Evolutionary conservation across 2,329 filamentous ascomycete genomes (phyloP).

Genomic region (Trichoderma aggressivum): DNA sequence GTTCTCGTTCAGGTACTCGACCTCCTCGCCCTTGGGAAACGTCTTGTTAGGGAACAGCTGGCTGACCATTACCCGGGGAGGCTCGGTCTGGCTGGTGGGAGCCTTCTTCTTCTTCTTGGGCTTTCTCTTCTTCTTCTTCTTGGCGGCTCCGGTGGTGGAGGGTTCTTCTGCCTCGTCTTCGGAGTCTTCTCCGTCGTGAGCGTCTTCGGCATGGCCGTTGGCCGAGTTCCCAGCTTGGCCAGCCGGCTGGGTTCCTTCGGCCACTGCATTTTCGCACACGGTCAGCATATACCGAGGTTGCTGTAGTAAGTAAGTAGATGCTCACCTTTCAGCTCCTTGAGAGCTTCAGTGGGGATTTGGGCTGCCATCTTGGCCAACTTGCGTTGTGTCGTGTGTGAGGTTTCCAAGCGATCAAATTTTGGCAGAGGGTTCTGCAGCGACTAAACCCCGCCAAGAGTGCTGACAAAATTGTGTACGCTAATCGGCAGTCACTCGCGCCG

Average conservation of each 20-base stretch:
- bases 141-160: conserved; percentile 33
- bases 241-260: conserved; percentile 38
- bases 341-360: conserved; percentile 42
- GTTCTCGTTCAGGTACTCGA: conserved; percentile 75
- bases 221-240: conserved; percentile 41
- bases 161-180: conserved; percentile 53
- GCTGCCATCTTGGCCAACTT: conserved; percentile 39
- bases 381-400: conserved; percentile 10
- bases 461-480: conserved; percentile 7
- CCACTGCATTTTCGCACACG: conserved; percentile 25
- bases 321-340: conserved; percentile 43
- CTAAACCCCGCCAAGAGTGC: conserved; percentile 12
- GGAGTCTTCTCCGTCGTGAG: conserved; percentile 46
- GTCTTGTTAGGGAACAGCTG: conserved; percentile 68
- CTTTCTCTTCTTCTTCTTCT: conserved; percentile 68
- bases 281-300: background rate
- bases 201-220: conserved; percentile 37
- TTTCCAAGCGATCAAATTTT: conserved; percentile 12
- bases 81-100: conserved; percentile 68
- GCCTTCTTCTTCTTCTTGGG: conserved; percentile 81
- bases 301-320: background rate
- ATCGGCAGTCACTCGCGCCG: background rate
- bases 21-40: conserved; percentile 74
- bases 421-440: background rate
- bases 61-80: conserved; percentile 68